Base-by-base conservation (phyloP, 225 moss, liverwort and hornwort genomes). In the Asterella californica region DNA sequence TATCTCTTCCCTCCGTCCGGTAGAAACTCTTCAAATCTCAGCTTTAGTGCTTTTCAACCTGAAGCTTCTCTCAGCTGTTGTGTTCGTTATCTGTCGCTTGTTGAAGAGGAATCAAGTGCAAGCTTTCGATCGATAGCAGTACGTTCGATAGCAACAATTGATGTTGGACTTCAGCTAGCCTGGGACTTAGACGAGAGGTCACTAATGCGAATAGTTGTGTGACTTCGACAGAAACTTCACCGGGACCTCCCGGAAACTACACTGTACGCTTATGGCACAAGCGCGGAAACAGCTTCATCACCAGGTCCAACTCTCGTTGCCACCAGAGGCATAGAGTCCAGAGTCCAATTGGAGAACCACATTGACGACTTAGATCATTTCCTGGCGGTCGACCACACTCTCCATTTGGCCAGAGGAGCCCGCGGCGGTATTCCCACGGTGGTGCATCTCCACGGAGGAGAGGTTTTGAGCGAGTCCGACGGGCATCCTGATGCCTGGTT, bases 401-500 rank as follows among this genome's bases (percentile, higher is more conserved):
- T 93, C 47, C 83, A 45, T 55, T 93, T 90, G 93, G 93, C 89
- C 86, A 2, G 76, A 21, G 18, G 90, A 3, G 46, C 19, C 0
- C 3, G 46, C 3, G 86, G 90, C 0, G 90, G 92, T 9, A 90
- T 92, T 2, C 92, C 92, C 0, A 82, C 81, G 17, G 88, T 90
- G 7, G 84, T 83, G 0, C 92, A 92, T 67, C 61, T 92, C 0
- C 92, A 92, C 47, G 92, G 92, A 15, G 89, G 70, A 0, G 90
- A 92, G 78, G 73, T 68, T 10, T 76, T 79, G 65, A 83, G 86
- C 63, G 11, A 38, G 9, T 88, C 76, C 21, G 92, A 92, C 77
- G 92, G 92, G 24, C 74, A 74, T 53, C 92, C 92, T 1, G 91
- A 92, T 37, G 88, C 92, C 12, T 92, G 92, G 92, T 88, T 70